Base-by-base conservation (phyloP, 345 rosid genomes). In the Kernera saxatilis region DNA sequence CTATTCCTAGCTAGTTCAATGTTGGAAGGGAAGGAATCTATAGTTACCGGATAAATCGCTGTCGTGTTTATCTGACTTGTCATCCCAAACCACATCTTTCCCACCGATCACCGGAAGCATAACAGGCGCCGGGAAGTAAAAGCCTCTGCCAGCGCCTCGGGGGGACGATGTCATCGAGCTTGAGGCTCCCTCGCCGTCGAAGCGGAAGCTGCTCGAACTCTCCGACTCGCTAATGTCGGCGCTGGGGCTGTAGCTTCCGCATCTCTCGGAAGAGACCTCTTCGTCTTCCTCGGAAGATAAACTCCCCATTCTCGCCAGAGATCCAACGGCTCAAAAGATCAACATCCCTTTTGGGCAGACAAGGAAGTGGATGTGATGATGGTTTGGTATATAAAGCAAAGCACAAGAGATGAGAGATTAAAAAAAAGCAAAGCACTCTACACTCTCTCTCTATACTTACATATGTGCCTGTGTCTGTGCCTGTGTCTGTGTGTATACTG, bases 151-250 rank as follows among this genome's bases (percentile, higher is more conserved):
- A 2, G 12, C 37, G 46, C 12, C 35, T 18, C 81, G 80, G 0
- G 96, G 97, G 13, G 98, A 82, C 5, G 96, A 86, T 6, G 90
- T 66, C 21, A 93, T 67, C 10, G 96, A 86, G 77, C 81, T 82
- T 2, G 93, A 88, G 25, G 89, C 86, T 5, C 78, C 92, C 27
- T 84, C 91, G 9, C 82, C 91, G 1, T 87, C 89, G 62, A 88
- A 85, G 6, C 86, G 83, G 75, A 88, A 89, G 80, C 97, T 87
- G 72, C 92, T 87, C 17, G 90, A 86, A 70, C 97, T 95, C 84
- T 92, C 94, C 0, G 99, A 91, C 84, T 95, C 97, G 69, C 97
- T 92, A 76, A 95, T 82, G 73, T 95, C 99, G 50, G 98, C 98
- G 76, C 99, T 92, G 76, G 92, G 68, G 51, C 94, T 87, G 84